Evolutionary conservation across 2,329 filamentous ascomycete genomes (phyloP), one percentile per base, ranked within the genome.

Genomic region (Tolypocladium guangdongense): DNA sequence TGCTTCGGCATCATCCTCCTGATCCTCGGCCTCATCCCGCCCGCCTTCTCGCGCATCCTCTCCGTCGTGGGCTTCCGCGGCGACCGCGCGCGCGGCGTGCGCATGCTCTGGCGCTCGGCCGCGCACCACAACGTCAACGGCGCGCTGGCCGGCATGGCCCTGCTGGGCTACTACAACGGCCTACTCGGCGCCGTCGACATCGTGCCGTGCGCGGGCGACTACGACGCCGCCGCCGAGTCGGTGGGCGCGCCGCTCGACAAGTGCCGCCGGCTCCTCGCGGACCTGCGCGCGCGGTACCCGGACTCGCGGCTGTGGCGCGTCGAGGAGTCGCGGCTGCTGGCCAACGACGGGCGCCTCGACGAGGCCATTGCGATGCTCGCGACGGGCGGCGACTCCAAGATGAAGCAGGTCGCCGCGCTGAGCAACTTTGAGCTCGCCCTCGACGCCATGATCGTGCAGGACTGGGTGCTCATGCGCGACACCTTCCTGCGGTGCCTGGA

Each of bases 41-140:
- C 93, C 0, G 83, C 91, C 0, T 96, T 97, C 68, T 86, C 82
- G n/a, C 87, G 83, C 53, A 79, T 99, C 1, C 77, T 97, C 4
- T 88, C 86, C 55, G 86, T 97, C 43, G 87, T 96, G 33, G 93
- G 93, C 1, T 97, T 97, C 71, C 84, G 82, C 56, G 93, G 93
- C 35, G 91, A 97, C 66, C 85, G 91, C 45, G 83, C 89, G 57
- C 80, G 86, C 39, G 93, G 91, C 11, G 77, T 96, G 35, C 77
- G 80, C 39, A 87, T 96, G 81, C 81, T 99, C 5, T 99, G 93
- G 93, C 84, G 88, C 65, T 88, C 90, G 14, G 90, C 89, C 24
- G 83, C 84, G 50, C 93, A 91, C 66, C 73, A 84, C 57, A 96
- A 96, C 66, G 81, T 97, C 63, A 95, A 96, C 64, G 92, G 91